Percentiles rank a stretch among this genome's conserved stretches.
phyloP scores from a whole-genome alignment of 208 protist genomes.

The Leishmania braziliensis region DNA sequence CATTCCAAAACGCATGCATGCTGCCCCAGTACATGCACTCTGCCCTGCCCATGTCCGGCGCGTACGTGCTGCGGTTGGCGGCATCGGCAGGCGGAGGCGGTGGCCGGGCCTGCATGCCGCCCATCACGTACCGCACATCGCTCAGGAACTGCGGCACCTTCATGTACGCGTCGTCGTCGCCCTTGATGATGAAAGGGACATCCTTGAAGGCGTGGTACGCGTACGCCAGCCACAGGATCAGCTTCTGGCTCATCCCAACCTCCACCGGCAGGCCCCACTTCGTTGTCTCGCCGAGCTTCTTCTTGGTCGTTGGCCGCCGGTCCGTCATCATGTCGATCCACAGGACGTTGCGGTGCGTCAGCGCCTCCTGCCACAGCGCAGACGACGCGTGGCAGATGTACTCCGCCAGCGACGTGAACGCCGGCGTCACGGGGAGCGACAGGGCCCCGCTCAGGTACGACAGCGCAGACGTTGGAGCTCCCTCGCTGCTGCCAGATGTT shows the following conservation, averaged over 20 bases:
- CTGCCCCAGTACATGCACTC: conserved; percentile 34
- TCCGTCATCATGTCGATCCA: conserved; percentile 41
- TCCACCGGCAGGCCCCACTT: conserved; percentile 44
- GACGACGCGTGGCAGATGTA: conserved; percentile 27
- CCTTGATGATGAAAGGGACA: conserved; percentile 46
- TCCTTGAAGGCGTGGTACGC: conserved; percentile 39
- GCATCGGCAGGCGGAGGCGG: no score
- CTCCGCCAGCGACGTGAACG: conserved; percentile 12
- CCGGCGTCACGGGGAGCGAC: conserved; percentile 18
- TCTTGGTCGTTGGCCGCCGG: conserved; percentile 26
- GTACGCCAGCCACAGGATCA: conserved; percentile 44
- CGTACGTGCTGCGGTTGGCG: not conserved
- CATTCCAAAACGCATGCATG: not conserved
- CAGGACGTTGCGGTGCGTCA: conserved; percentile 35
- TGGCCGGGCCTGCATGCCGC: not conserved
- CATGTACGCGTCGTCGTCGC: conserved; percentile 61
- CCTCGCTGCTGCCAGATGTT: no score
- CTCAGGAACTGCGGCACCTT: conserved; percentile 58
- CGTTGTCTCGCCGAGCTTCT: conserved; percentile 17
- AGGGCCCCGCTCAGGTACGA: not conserved
- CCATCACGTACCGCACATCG: conserved; percentile 28
- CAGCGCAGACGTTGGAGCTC: conserved; percentile 5
- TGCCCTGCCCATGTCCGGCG: not conserved
- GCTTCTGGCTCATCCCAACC: conserved; percentile 49
- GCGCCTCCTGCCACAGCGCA: conserved; percentile 42